phyloP scores from a whole-genome alignment of 305 asterid genomes.

The Solanum hybrid region DNA sequence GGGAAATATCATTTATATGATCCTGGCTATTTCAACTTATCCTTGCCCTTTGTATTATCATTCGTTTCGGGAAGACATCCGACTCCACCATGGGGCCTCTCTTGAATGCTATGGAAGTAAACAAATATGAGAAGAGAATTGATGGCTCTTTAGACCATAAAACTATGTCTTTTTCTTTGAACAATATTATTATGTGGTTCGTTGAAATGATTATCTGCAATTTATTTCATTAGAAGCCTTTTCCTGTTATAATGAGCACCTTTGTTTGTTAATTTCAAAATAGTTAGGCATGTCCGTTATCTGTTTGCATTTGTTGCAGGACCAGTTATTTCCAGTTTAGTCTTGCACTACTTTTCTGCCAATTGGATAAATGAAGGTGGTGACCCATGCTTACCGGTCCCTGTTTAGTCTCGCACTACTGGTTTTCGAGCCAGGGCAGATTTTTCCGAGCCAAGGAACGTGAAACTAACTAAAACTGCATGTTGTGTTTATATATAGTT shows the following conservation, averaged over 20 bases:
- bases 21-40: too few relatives aligned
- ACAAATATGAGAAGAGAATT: too few relatives aligned
- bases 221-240: background rate
- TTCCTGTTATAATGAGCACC: background rate
- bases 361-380: constrained; percentile 79
- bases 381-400: constrained; percentile 53
- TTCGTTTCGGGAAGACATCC: too few relatives aligned
- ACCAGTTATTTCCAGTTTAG: constrained; percentile 40
- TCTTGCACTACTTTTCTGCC: constrained; percentile 31
- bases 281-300: background rate
- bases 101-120: too few relatives aligned
- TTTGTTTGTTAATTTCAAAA: background rate
- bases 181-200: background rate
- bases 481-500: too few relatives aligned
- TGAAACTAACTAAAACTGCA: too few relatives aligned
- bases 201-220: background rate
- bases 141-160: constrained; percentile 48
- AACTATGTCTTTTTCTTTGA: background rate
- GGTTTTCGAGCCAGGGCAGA: too few relatives aligned
- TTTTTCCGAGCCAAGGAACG: too few relatives aligned
- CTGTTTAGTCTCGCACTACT: constrained; percentile 1
- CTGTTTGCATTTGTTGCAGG: constrained; percentile 38
- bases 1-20: too few relatives aligned
- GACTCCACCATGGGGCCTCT: too few relatives aligned
- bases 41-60: too few relatives aligned